Percentiles rank a stretch among this genome's conserved stretches.
These are phyloP conservation scores for Cryphonectria nitschkei DNA, from an alignment of 2,329 filamentous ascomycete species.

Conservation along the genomic window DNA sequence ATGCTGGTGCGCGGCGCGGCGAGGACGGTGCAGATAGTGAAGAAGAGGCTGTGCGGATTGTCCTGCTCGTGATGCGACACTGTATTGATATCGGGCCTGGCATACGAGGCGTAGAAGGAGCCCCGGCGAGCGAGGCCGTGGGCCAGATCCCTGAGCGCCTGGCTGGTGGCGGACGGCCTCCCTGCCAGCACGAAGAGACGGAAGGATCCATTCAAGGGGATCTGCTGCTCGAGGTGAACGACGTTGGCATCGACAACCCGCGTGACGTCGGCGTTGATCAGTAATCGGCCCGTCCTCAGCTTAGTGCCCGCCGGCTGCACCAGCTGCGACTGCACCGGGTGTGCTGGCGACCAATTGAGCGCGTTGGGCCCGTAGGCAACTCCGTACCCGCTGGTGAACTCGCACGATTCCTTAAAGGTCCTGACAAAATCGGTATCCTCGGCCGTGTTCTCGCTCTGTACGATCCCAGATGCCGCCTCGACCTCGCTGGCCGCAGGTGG, in stretches of 20 bases:
- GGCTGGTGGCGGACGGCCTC: slow-evolving; percentile 58
- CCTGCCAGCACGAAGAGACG: slow-evolving; percentile 87
- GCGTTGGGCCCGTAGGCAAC: slow-evolving; percentile 82
- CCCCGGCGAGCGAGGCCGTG: slow-evolving; percentile 63
- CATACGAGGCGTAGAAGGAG: slow-evolving; percentile 74
- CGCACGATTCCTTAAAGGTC: slow-evolving; percentile 88
- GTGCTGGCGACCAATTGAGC: slow-evolving; percentile 79
- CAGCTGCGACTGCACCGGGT: slow-evolving; percentile 71
- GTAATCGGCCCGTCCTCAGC: slow-evolving; percentile 73
- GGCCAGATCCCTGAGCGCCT: slow-evolving; percentile 72
- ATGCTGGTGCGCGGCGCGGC: slow-evolving; percentile 69
- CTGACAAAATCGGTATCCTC: slow-evolving; percentile 82
- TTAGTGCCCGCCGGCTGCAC: slow-evolving; percentile 69
- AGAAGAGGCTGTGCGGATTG: slow-evolving; percentile 84
- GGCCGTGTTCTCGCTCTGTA: neutral
- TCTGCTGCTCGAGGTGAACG: slow-evolving; percentile 86
- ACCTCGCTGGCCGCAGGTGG: slow-evolving; percentile 75
- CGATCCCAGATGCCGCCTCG: slow-evolving; percentile 59
- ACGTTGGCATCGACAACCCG: slow-evolving; percentile 87
- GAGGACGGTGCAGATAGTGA: slow-evolving; percentile 78
- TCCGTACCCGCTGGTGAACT: slow-evolving; percentile 91
- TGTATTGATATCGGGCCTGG: slow-evolving; percentile 60
- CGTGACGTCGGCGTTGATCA: slow-evolving; percentile 81
- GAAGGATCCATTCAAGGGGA: slow-evolving; percentile 87
- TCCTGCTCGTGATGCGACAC: slow-evolving; percentile 79